Percentiles rank a stretch among this genome's conserved stretches.
Conservation (phyloP, 2,329 filamentous ascomycete species). For the Hirsutella thompsonii region DNA sequence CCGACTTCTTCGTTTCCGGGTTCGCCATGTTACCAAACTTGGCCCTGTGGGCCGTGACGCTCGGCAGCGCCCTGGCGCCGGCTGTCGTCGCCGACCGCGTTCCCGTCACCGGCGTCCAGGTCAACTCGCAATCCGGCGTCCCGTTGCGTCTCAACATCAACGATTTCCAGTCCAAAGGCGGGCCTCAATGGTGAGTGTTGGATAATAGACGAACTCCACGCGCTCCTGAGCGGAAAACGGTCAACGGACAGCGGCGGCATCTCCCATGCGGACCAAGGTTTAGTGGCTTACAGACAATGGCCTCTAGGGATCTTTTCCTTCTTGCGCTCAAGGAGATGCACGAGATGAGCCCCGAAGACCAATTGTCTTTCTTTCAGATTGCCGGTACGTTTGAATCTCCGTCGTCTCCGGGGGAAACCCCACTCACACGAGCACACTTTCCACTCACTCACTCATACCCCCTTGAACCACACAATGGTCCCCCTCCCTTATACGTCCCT, state of each 20-base stretch:
- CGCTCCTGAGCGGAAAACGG: too few species aligned
- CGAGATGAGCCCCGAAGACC: slow-evolving; percentile 23
- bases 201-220: too few species aligned
- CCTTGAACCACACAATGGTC: too few species aligned
- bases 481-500: too few species aligned
- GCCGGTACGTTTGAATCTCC: slow-evolving; percentile 19
- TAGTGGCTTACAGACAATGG: background rate
- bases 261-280: background rate
- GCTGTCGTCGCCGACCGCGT: slow-evolving; percentile 12
- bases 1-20: slow-evolving; percentile 1
- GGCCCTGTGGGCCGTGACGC: slow-evolving; percentile 12
- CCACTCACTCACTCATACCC: too few species aligned
- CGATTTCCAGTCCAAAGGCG: slow-evolving; percentile 25
- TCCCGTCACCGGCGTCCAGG: slow-evolving; percentile 24
- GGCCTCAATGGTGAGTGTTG: slow-evolving; percentile 32
- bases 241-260: too few species aligned
- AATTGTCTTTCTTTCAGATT: slow-evolving; percentile 37
- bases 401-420: background rate
- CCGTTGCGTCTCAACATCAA: slow-evolving; percentile 36
- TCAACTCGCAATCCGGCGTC: slow-evolving; percentile 24
- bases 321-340: slow-evolving; percentile 31
- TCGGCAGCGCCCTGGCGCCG: slow-evolving; percentile 11
- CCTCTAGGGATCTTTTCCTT: slow-evolving; percentile 34
- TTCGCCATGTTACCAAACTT: slow-evolving; percentile 9
- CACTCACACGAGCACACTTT: too few species aligned